Percentiles rank a stretch among this genome's conserved stretches.
Evolutionary conservation across 768 basidiomycete species (phyloP).

Genomic region (Coprinopsis cinerea): DNA sequence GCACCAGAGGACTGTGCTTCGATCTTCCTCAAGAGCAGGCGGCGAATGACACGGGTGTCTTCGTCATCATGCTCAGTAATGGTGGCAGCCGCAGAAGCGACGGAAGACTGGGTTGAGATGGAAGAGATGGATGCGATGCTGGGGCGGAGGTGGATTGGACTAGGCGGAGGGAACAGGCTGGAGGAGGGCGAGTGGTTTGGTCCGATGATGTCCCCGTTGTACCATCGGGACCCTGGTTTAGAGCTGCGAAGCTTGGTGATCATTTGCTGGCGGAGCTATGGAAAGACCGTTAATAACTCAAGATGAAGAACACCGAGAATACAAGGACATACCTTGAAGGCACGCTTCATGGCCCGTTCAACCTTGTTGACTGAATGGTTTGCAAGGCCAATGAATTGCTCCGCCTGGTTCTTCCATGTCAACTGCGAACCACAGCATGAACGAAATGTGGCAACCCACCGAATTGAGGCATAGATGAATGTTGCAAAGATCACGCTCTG

Average conservation of each 20-base stretch:
- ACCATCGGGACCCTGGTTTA: slow-evolving; percentile 15
- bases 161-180: slow-evolving; percentile 23
- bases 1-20: slow-evolving; percentile 48
- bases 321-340: slow-evolving; percentile 41
- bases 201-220: slow-evolving; percentile 17
- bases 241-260: slow-evolving; percentile 36
- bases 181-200: slow-evolving; percentile 20
- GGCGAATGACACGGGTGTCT: slow-evolving; percentile 54
- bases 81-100: slow-evolving; percentile 44
- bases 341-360: slow-evolving; percentile 50
- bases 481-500: slow-evolving; percentile 48
- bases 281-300: slow-evolving; percentile 5
- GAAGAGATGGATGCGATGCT: slow-evolving; percentile 39
- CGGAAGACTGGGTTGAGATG: slow-evolving; percentile 34
- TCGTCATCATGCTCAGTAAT: slow-evolving; percentile 55
- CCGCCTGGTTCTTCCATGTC: slow-evolving; percentile 32
- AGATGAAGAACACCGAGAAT: not conserved
- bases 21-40: slow-evolving; percentile 62
- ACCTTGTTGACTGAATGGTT: slow-evolving; percentile 52
- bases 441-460: slow-evolving; percentile 29
- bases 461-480: slow-evolving; percentile 49
- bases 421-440: not conserved
- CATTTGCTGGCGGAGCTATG: slow-evolving; percentile 45
- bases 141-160: slow-evolving; percentile 29
- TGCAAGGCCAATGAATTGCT: slow-evolving; percentile 48